Base-by-base conservation (phyloP, 148 eudicot genomes). In the Polygonum maritimum region DNA sequence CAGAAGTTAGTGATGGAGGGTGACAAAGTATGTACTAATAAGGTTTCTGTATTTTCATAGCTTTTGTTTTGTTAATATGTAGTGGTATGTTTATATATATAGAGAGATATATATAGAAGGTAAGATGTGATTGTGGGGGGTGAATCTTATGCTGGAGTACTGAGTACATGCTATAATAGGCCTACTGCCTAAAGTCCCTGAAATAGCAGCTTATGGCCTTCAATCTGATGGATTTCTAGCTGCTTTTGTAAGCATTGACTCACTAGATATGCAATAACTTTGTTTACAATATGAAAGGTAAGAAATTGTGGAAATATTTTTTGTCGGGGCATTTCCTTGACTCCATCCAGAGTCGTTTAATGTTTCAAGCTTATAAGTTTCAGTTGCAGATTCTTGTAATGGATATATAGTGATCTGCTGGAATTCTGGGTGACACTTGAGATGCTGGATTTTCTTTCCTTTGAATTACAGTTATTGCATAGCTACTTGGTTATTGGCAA, bases 11-110 rank as follows among this genome's bases (percentile, higher is more conserved):
- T 57, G 7, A 19, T 19, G 63, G 21, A 22, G 33, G 63, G 16
- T 12, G 40, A 13, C 36, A 1, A 67, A 67, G 71, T 10, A 67
- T 67, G 44, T 36, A 5, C 38, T 14, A 22, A 67, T 14, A 22
- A 67, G 71, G 71, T 15, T 36, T 67, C 71, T 35, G 71, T 67
- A 67, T 67, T 36, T 67, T 65, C 71, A 9, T 26, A 67, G 71
- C 16, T 38, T 67, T 36, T 35, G 7, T 65, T 35, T 15, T 67
- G 71, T 67, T 67, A 67, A 67, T 67, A 67, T 60, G 67, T 60
- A 57, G 63, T 7, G 7, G 38, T 65, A 65, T 65, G 38, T 65
- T 33, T 65, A 65, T 63, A 63, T 33, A 36, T 15, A 38, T 19
- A n/a, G n/a, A n/a, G n/a, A 54, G 5, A 13, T n/a, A 54, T n/a